Evolutionary conservation across 305 asterid species (phyloP).

Genomic region (Vinca major): DNA sequence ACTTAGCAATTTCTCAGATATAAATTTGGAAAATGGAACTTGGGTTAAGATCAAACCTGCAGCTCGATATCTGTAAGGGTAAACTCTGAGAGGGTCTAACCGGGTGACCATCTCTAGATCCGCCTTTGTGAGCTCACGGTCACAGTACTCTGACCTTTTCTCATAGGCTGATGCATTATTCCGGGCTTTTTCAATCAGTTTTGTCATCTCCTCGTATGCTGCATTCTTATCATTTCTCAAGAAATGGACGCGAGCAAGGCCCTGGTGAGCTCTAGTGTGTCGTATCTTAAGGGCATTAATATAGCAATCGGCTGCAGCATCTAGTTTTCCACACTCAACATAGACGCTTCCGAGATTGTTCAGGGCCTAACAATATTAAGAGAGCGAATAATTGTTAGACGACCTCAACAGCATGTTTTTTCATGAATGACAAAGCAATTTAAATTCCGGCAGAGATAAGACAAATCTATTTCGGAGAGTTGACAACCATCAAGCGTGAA

Average conservation of each 20-base stretch:
- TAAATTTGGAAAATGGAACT: neutral
- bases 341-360: constrained; percentile 95
- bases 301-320: constrained; percentile 92
- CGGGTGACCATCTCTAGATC: constrained; percentile 90
- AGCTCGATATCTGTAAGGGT: constrained; percentile 91
- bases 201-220: constrained; percentile 88
- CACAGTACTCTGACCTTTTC: constrained; percentile 92
- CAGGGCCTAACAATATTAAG: constrained; percentile 46
- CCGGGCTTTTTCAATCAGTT: constrained; percentile 78
- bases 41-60: constrained; percentile 52
- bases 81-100: constrained; percentile 84
- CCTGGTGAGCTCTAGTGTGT: constrained; percentile 96
- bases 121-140: constrained; percentile 75
- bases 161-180: constrained; percentile 89
- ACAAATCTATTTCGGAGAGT: neutral
- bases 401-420: neutral
- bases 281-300: constrained; percentile 82
- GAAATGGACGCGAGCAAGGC: constrained; percentile 94
- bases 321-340: constrained; percentile 79
- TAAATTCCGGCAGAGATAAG: neutral
- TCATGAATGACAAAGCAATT: neutral
- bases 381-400: neutral
- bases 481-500: neutral
- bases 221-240: constrained; percentile 70
- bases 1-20: neutral